Conservation (phyloP, 768 basidiomycete genomes). For the Boletales sp. region DNA sequence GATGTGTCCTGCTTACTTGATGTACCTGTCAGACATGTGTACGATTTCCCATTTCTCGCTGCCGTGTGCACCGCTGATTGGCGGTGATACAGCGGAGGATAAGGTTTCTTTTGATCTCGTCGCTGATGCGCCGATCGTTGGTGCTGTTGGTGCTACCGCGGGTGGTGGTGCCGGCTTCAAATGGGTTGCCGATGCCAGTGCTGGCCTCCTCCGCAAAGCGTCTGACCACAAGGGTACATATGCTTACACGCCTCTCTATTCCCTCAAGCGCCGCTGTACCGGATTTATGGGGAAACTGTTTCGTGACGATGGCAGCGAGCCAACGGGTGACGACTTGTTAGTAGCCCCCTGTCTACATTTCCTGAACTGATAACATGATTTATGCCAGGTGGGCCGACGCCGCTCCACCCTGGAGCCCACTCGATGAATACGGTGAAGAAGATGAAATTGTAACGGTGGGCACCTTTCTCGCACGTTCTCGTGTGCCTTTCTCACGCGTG, state of each 20-base stretch:
- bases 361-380: background rate
- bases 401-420: slow-evolving; percentile 24
- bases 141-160: background rate
- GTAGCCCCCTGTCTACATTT: background rate
- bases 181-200: slow-evolving; percentile 17
- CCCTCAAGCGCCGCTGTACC: slow-evolving; percentile 13
- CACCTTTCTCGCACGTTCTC: background rate
- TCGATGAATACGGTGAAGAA: slow-evolving; percentile 24
- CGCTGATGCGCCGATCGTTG: slow-evolving; percentile 4
- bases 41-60: background rate
- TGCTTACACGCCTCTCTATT: slow-evolving; percentile 21
- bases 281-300: slow-evolving; percentile 5
- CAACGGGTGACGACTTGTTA: slow-evolving; percentile 16
- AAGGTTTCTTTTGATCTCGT: slow-evolving; percentile 21
- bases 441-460: slow-evolving; percentile 19
- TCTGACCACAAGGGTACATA: slow-evolving; percentile 12
- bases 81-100: slow-evolving; percentile 16
- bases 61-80: background rate
- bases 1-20: slow-evolving; percentile 29
- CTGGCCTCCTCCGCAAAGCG: slow-evolving; percentile 22
- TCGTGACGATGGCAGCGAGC: slow-evolving; percentile 10
- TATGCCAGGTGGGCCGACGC: slow-evolving; percentile 20
- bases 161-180: background rate
- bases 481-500: background rate
- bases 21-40: slow-evolving; percentile 33